These are phyloP conservation scores for Crotalaria pallida DNA, from an alignment of 306 rosid species.

Conservation along the genomic window DNA sequence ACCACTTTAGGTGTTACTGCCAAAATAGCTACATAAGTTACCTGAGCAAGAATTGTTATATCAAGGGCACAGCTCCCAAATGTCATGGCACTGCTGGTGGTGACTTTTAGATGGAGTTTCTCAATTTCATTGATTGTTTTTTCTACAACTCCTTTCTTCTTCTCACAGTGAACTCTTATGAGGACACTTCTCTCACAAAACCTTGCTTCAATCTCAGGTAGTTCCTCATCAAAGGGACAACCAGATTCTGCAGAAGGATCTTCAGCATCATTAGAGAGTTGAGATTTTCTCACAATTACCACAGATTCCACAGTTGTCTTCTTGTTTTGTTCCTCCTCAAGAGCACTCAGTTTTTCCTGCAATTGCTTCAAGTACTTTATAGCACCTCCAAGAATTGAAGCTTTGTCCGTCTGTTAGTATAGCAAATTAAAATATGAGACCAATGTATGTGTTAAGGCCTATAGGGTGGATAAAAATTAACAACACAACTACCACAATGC, in stretches of 20 bases:
- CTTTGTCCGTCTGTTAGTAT: constrained; percentile 79
- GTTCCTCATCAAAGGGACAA: constrained; percentile 36
- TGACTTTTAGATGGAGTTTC: constrained; percentile 59
- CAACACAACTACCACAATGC: neutral
- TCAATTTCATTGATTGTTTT: constrained; percentile 59
- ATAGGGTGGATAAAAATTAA: neutral
- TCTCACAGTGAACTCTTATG: constrained; percentile 81
- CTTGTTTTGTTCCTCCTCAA: constrained; percentile 77
- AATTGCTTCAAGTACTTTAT: constrained; percentile 79
- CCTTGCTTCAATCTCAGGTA: constrained; percentile 89
- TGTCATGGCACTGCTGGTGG: constrained; percentile 66
- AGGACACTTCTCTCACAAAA: constrained; percentile 73
- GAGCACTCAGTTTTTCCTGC: constrained; percentile 67
- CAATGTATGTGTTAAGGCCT: neutral
- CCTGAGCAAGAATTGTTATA: constrained; percentile 84
- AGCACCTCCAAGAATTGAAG: constrained; percentile 96
- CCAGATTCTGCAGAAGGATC: constrained; percentile 29
- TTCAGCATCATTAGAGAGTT: constrained; percentile 38
- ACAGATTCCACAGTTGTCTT: constrained; percentile 64
- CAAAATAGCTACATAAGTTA: neutral
- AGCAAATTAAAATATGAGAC: neutral
- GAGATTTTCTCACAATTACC: constrained; percentile 65
- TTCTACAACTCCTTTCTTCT: constrained; percentile 60
- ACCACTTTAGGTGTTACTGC: neutral
- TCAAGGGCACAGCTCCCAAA: constrained; percentile 76